Evolutionary conservation across 2,329 filamentous ascomycete genomes (phyloP).

Genomic region (Talaromyces atroroseus): DNA sequence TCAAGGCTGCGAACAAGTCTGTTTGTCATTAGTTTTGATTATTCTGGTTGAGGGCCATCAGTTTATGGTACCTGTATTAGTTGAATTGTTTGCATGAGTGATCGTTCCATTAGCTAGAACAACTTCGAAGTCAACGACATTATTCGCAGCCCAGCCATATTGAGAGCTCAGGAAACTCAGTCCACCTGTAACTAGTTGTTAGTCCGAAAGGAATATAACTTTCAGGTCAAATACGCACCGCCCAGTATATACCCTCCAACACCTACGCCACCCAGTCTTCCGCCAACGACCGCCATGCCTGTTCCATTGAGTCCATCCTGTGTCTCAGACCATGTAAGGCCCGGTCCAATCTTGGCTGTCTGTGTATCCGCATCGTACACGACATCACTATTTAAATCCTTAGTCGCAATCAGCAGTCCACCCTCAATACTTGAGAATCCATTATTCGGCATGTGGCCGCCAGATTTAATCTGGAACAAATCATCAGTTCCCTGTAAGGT

Average conservation of each 20-base stretch:
- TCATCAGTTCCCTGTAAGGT: slow-evolving; percentile 45
- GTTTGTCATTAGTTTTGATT: neutral
- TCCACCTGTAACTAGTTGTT: slow-evolving; percentile 23
- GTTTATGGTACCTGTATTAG: slow-evolving; percentile 24
- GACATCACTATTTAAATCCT: slow-evolving; percentile 37
- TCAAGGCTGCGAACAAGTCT: slow-evolving; percentile 40
- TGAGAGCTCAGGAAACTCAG: slow-evolving; percentile 48
- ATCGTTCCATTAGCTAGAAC: slow-evolving; percentile 45
- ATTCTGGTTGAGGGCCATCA: neutral
- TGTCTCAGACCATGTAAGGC: slow-evolving; percentile 31
- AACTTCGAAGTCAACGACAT: slow-evolving; percentile 43
- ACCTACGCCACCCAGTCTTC: slow-evolving; percentile 45
- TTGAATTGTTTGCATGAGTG: slow-evolving; percentile 35
- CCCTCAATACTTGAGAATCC: slow-evolving; percentile 43
- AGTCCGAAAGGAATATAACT: slow-evolving; percentile 1
- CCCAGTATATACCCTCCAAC: slow-evolving; percentile 45
- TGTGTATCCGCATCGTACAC: slow-evolving; percentile 28
- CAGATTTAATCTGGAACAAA: slow-evolving; percentile 52
- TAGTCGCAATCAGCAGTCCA: slow-evolving; percentile 41
- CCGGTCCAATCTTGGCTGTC: slow-evolving; percentile 37
- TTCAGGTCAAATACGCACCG: slow-evolving; percentile 21
- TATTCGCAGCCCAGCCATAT: slow-evolving; percentile 47
- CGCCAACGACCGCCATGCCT: slow-evolving; percentile 37
- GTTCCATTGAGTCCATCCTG: slow-evolving; percentile 27
- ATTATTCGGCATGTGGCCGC: slow-evolving; percentile 45